phyloP scores from a whole-genome alignment of 2,329 filamentous ascomycete genomes.

The Xylariaceae sp. region DNA sequence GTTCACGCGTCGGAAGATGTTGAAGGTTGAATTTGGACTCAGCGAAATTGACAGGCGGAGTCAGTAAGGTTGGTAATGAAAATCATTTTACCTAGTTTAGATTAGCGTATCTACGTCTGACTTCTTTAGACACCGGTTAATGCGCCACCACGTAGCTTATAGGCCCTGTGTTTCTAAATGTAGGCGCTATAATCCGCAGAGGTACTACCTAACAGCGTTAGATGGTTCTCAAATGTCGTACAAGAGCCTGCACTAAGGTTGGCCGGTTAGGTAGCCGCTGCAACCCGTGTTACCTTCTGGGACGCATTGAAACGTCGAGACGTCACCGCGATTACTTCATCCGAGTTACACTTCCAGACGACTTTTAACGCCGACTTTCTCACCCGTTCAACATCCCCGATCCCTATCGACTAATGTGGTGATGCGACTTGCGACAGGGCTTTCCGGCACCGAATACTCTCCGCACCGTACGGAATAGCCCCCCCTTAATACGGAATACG shows the following conservation, averaged over 20 bases:
- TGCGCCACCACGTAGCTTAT: too few relatives aligned
- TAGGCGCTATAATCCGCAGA: neutral
- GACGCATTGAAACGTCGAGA: neutral
- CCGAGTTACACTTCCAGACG: neutral
- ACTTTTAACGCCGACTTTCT: neutral
- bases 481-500: too few relatives aligned
- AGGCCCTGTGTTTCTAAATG: too few relatives aligned
- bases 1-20: too few relatives aligned
- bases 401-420: neutral
- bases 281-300: neutral
- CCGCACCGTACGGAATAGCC: neutral
- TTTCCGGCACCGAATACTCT: neutral
- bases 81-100: neutral
- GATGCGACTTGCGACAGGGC: constrained; percentile 1
- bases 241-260: neutral
- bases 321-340: neutral
- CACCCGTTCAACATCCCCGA: neutral
- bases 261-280: neutral
- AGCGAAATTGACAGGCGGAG: too few relatives aligned
- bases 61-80: too few relatives aligned
- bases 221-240: neutral
- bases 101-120: neutral
- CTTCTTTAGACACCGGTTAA: neutral
- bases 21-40: too few relatives aligned
- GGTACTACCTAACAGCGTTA: neutral